Evolutionary conservation across 73 alveolate genomes (phyloP), one percentile per base, ranked within the genome.

Genomic region (Loxodes magnus): DNA sequence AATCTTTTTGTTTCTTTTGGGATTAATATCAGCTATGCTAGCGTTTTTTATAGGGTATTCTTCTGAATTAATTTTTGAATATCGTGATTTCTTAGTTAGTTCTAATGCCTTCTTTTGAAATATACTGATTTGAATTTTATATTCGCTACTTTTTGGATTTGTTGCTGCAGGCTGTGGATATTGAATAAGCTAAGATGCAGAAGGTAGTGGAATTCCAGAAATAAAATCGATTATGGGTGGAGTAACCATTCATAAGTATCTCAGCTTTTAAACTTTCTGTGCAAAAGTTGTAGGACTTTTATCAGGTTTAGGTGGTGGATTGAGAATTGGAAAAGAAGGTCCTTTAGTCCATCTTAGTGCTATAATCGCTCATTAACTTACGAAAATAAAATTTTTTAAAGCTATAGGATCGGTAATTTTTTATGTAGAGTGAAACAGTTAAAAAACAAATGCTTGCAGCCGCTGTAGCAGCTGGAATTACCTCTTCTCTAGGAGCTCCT

Each of bases 171-270:
- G 77, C 25, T 71, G 71, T 19, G 92, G 95, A 26, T 75, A 76
- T 25, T 88, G 42, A 54, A 79, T 83, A 26, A 61, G 87, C 20
- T 68, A 75, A 28, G 94, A 81, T 64, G 92, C 97, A 15, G 95
- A 88, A 57, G 97, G 97, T 19, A 64, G 90, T 51, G 97, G 97
- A 29, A 77, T 88, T 29, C 93, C 97, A 1, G 97, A 88, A 56
- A 88, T 88, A 82, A 88, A 88, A 65, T 74, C 93, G 3, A 80
- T 83, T 2, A 71, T 88, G 29, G 76, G 92, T 22, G 97, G 97
- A 39, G 88, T 83, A 9, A 77, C 78, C 5, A 64, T 79, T 15
- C 76, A 71, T 59, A 54, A 71, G 62, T 83, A 76, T 60, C 66
- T 88, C 34, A 56, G 80, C 22, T 67, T 78, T 54, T 64, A 64